These are phyloP conservation scores for Pseudopyricularia cyperi DNA, from an alignment of 2,329 filamentous ascomycete species.

Conservation along the genomic window DNA sequence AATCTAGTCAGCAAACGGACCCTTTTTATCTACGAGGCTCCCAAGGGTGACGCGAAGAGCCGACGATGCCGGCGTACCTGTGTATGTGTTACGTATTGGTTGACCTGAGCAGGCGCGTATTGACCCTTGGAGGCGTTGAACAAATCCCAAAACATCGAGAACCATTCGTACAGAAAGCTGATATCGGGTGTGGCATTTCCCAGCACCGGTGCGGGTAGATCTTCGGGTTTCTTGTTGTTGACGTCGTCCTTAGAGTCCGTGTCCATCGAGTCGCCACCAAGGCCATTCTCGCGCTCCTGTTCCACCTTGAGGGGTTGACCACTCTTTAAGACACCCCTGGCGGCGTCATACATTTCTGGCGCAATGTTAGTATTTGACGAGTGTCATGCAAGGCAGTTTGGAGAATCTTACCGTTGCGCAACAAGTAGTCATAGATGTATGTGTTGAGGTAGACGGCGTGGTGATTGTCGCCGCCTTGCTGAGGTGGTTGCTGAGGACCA, in stretches of 20 bases:
- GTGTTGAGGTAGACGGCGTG: constrained; percentile 44
- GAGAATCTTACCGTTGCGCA: constrained; percentile 32
- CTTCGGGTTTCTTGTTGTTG: constrained; percentile 61
- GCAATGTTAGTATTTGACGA: background rate
- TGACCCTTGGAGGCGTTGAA: constrained; percentile 70
- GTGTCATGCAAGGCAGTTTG: background rate
- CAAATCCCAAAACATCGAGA: constrained; percentile 94
- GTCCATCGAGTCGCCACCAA: constrained; percentile 65
- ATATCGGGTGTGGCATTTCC: constrained; percentile 52
- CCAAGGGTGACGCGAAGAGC: background rate
- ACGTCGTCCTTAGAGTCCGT: constrained; percentile 71
- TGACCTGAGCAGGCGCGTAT: constrained; percentile 48
- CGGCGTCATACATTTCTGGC: constrained; percentile 58
- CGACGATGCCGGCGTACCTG: constrained; percentile 44
- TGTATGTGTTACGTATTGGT: constrained; percentile 68
- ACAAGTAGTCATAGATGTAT: constrained; percentile 84
- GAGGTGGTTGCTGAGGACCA: background rate
- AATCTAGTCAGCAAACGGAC: background rate
- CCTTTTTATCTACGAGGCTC: background rate
- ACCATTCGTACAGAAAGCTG: constrained; percentile 95
- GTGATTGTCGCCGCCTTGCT: background rate
- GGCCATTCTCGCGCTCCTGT: constrained; percentile 56
- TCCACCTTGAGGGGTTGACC: constrained; percentile 53
- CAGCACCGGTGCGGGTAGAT: constrained; percentile 64
- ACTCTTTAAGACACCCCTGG: constrained; percentile 56